Conservation (phyloP, 176 grass and related monocot genomes). For the Coix lacrymajobi region DNA sequence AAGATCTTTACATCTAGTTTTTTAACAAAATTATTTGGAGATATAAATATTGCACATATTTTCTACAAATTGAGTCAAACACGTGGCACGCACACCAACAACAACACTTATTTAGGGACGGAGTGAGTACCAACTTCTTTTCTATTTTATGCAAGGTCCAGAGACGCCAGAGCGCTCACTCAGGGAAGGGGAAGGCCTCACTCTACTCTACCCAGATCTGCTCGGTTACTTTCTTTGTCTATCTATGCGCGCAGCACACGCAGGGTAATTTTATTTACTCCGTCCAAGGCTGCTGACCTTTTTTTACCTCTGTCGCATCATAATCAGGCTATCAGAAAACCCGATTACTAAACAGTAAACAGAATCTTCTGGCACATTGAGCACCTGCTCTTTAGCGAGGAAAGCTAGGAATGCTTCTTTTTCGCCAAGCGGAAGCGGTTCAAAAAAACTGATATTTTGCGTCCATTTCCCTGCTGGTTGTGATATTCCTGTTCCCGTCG, state of each 20-base stretch:
- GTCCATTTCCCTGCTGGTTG: background rate
- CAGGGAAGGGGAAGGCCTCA: background rate
- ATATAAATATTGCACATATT: too few species aligned
- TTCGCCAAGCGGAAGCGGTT: background rate
- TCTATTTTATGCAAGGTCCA: slow-evolving; percentile 32
- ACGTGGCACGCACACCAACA: too few species aligned
- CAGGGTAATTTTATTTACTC: background rate
- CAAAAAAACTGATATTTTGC: too few species aligned
- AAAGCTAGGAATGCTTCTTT: background rate
- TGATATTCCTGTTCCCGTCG: background rate
- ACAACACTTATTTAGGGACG: too few species aligned
- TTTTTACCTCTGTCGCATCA: slow-evolving; percentile 26
- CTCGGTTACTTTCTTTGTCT: background rate
- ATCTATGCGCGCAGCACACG: background rate
- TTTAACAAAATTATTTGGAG: too few species aligned
- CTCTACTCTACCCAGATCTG: slow-evolving; percentile 41
- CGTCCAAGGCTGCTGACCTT: slow-evolving; percentile 23
- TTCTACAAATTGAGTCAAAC: too few species aligned
- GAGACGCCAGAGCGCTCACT: slow-evolving; percentile 25
- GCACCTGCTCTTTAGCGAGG: background rate
- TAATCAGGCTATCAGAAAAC: slow-evolving; percentile 15
- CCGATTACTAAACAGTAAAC: background rate
- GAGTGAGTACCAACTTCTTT: slow-evolving; percentile 26
- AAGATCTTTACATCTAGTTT: too few species aligned
- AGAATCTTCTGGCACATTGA: slow-evolving; percentile 19